Evolutionary conservation across 441 rosid species (phyloP), one percentile per base, ranked within the genome.

Genomic region (Arabidopsis hybrid): DNA sequence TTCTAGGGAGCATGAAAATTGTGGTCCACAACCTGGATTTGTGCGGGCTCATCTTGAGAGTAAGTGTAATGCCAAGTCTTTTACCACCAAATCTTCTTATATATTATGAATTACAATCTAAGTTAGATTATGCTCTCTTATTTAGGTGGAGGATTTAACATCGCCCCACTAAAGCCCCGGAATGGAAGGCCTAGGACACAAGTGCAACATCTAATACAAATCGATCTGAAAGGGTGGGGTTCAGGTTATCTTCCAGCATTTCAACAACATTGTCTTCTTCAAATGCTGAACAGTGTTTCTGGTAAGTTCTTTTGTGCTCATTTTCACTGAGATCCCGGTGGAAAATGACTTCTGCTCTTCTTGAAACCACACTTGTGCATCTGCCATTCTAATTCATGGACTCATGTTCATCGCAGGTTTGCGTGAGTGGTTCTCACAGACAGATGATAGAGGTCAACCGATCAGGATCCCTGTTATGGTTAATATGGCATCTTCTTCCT

Each of bases 151-250:
- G 99, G 99, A 66, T 96, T 83, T 81, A 96, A 91, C 83, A 96
- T 96, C 55, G 81, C 97, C 60, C 98, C 98, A 47, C 79, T 96
- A 67, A 89, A 91, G 80, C 72, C 97, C 51, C 89, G 90, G 32
- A 88, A 91, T 80, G 99, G 95, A 69, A 90, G 86, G 80, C 92
- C 95, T 16, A 85, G 98, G 85, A 78, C 98, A 17, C 98, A 89
- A 83, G 97, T 96, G 77, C 98, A 96, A 75, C 95, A 93, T 78
- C 95, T 96, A 55, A 92, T 93, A 92, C 98, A 96, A 83, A 86
- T 96, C 60, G 99, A 96, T 88, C 84, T 96, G 7, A 96, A 93
- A 88, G 99, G 99, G 57, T 93, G 99, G 99, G 97, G 91, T 60
- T 88, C 78, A 46, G 98, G 99, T 76, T 96, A 96, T 83, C 29